Evolutionary conservation across 148 eudicot species (phyloP).

Genomic region (Camellia sinensis): DNA sequence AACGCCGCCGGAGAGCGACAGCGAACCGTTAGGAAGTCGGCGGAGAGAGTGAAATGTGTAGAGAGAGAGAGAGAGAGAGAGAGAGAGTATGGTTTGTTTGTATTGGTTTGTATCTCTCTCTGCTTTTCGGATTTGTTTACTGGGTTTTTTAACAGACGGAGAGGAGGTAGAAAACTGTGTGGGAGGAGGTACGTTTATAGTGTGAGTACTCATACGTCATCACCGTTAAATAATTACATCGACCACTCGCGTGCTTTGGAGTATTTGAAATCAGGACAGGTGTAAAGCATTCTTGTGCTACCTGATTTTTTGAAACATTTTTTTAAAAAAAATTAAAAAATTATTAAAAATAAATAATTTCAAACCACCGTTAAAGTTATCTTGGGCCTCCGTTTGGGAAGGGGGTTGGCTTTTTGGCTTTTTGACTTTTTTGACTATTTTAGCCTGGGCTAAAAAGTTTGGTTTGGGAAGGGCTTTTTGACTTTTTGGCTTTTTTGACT

Average conservation of each 20-base stretch:
- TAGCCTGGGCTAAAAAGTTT: no score
- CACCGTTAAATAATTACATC: neutral
- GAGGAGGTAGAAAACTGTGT: neutral
- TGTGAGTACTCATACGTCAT: neutral
- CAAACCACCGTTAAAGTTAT: no score
- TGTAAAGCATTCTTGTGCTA: neutral
- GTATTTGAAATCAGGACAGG: neutral
- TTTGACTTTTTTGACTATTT: no score
- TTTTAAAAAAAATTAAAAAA: no score
- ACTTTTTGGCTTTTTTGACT: no score
- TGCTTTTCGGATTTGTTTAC: slow-evolving; percentile 7
- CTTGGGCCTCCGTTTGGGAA: no score
- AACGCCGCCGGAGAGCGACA: slow-evolving; percentile 39
- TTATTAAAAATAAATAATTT: no score
- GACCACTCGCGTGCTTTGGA: neutral
- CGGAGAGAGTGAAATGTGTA: slow-evolving; percentile 22
- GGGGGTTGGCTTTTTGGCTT: no score
- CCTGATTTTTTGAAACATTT: neutral
- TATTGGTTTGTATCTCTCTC: slow-evolving; percentile 3
- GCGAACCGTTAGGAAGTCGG: slow-evolving; percentile 58
- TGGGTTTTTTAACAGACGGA: neutral
- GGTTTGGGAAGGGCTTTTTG: no score
- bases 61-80: slow-evolving; percentile 22
- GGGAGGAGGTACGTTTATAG: neutral
- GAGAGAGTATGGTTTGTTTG: slow-evolving; percentile 13